phyloP scores from a whole-genome alignment of 495 filamentous ascomycete genomes.

The Glarea lozoyensis region DNA sequence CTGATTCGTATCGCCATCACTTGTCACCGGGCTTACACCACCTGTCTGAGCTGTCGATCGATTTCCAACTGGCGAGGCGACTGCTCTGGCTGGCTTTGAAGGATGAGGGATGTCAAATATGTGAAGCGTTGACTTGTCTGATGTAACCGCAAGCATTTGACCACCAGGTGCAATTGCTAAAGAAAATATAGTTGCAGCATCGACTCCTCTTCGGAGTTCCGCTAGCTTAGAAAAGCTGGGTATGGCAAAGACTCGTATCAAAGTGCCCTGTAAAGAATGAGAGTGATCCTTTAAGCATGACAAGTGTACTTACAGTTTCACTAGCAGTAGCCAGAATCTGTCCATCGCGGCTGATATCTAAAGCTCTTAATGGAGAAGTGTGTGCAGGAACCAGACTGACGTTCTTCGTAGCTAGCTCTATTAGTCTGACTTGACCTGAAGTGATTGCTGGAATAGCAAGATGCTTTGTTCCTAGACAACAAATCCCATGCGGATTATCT shows the following conservation, averaged over 20 bases:
- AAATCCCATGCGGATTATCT: constrained; percentile 78
- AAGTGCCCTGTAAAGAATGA: constrained; percentile 53
- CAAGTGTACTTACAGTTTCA: constrained; percentile 51
- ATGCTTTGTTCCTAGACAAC: constrained; percentile 61
- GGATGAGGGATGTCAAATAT: constrained; percentile 65
- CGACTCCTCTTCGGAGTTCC: constrained; percentile 81
- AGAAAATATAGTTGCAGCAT: constrained; percentile 79
- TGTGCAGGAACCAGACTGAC: constrained; percentile 95
- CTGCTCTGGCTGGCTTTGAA: constrained; percentile 16
- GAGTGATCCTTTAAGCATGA: neutral
- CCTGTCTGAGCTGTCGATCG: constrained; percentile 15
- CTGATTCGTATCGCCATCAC: constrained; percentile 43
- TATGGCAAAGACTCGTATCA: constrained; percentile 77
- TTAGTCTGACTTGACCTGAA: constrained; percentile 83
- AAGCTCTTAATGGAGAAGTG: constrained; percentile 64
- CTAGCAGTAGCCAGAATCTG: constrained; percentile 84
- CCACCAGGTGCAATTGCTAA: constrained; percentile 78
- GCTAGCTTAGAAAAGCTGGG: constrained; percentile 66
- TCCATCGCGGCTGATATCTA: constrained; percentile 72
- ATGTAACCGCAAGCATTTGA: constrained; percentile 79
- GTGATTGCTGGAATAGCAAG: constrained; percentile 80
- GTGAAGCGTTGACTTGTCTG: constrained; percentile 91
- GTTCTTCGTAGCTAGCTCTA: constrained; percentile 70
- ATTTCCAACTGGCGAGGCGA: constrained; percentile 2
- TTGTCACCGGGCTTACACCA: constrained; percentile 6